Conservation (phyloP, 2,329 filamentous ascomycete genomes). For the Penicillium sp. region DNA sequence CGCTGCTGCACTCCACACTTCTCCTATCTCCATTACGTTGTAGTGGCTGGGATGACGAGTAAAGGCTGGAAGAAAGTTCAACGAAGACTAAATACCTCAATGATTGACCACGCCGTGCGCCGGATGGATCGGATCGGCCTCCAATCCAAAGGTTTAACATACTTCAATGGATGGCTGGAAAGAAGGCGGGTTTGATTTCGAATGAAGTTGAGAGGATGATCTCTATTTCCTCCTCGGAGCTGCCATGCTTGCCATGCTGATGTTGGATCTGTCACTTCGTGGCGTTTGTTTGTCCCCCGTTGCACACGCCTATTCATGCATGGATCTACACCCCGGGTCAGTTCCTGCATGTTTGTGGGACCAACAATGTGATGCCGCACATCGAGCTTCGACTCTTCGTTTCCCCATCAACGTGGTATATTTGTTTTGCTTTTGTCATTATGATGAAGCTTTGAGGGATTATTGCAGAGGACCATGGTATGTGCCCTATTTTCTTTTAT, state of each 20-base stretch:
- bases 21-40: not conserved
- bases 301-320: constrained; percentile 14
- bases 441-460: not conserved
- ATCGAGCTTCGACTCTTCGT: constrained; percentile 9
- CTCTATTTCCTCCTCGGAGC: not conserved
- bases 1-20: not conserved
- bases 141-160: not conserved
- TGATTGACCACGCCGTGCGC: constrained; percentile 1
- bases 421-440: not conserved
- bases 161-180: not conserved
- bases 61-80: not conserved
- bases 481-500: not conserved
- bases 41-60: not conserved
- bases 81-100: not conserved
- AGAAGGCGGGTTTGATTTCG: not conserved
- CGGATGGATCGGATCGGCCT: not conserved
- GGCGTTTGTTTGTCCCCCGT: constrained; percentile 17
- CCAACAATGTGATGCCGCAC: constrained; percentile 17
- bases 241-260: not conserved
- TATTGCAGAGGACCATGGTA: not conserved
- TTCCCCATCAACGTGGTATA: constrained; percentile 19
- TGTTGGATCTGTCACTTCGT: constrained; percentile 19
- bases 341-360: constrained; percentile 13
- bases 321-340: constrained; percentile 8
- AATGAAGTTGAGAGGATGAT: not conserved